A percentile compares a stretch with the other conserved stretches of the same genome.
phyloP scores from a whole-genome alignment of 345 rosid genomes.

The Aquilaria sinensis region DNA sequence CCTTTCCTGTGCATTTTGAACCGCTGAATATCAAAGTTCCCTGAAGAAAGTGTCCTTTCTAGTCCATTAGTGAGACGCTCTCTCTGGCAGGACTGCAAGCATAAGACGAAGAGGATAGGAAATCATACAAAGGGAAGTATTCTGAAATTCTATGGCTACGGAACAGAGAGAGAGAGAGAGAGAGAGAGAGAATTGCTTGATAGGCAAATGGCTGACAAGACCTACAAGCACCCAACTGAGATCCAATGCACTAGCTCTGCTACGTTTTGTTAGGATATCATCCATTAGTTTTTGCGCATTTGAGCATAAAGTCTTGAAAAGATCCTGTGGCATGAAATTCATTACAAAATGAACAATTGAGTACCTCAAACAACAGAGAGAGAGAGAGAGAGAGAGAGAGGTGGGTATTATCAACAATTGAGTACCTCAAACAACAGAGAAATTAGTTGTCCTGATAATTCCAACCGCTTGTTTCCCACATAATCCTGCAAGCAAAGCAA shows the following conservation, averaged over 20 bases:
- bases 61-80: constrained; percentile 51
- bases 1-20: constrained; percentile 98
- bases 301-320: constrained; percentile 69
- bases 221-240: constrained; percentile 50
- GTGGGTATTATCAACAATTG: constrained; percentile 1
- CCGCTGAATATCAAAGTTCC: constrained; percentile 85
- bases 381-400: constrained; percentile 5
- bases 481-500: constrained; percentile 53
- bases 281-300: constrained; percentile 53
- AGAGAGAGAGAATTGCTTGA: too few species aligned
- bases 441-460: constrained; percentile 85
- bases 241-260: constrained; percentile 59
- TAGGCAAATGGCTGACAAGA: not conserved
- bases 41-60: constrained; percentile 90
- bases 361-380: constrained; percentile 91
- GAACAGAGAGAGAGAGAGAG: too few species aligned
- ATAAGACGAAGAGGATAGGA: constrained; percentile 3
- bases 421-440: constrained; percentile 91
- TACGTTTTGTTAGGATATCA: constrained; percentile 27
- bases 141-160: not conserved
- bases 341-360: not conserved
- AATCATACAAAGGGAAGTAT: not conserved
- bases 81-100: constrained; percentile 30
- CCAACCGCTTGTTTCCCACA: constrained; percentile 94
- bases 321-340: constrained; percentile 44